Evolutionary conservation across 345 rosid genomes (phyloP).

Genomic region (Populus simonii): DNA sequence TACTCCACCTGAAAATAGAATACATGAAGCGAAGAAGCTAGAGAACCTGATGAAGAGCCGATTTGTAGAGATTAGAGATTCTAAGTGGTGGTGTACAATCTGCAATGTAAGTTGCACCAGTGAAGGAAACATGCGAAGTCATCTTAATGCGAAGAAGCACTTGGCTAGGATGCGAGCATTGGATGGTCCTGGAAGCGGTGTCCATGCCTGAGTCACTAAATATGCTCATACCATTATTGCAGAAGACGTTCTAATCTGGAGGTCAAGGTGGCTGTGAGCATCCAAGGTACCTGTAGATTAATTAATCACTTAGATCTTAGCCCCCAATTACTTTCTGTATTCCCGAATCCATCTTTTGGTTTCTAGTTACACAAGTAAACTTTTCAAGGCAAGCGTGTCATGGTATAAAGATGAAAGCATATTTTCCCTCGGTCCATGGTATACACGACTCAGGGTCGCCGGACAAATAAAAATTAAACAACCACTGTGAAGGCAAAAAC

Average conservation of each 20-base stretch:
- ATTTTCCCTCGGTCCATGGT: not conserved
- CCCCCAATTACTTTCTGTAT: not conserved
- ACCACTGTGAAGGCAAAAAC: not conserved
- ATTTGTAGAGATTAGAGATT: slow-evolving; percentile 1
- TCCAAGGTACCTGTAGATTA: not conserved
- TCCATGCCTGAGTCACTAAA: not conserved
- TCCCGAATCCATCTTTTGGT: not conserved
- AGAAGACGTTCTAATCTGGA: not conserved
- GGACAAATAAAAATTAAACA: too few species aligned
- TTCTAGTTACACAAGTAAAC: not conserved
- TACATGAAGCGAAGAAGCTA: not conserved
- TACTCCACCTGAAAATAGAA: not conserved
- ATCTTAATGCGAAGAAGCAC: slow-evolving; percentile 10
- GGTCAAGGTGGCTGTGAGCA: not conserved
- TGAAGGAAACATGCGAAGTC: not conserved
- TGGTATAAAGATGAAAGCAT: not conserved
- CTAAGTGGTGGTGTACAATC: slow-evolving; percentile 1
- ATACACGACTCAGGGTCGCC: too few species aligned
- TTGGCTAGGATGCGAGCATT: not conserved
- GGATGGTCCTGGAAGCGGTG: not conserved
- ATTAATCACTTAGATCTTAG: not conserved
- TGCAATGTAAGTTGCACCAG: slow-evolving; percentile 10
- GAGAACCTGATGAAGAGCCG: not conserved
- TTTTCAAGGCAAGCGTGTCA: not conserved
- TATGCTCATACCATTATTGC: not conserved